phyloP scores from a whole-genome alignment of 2,329 filamentous ascomycete species.

The Boeremia lycopersici region DNA sequence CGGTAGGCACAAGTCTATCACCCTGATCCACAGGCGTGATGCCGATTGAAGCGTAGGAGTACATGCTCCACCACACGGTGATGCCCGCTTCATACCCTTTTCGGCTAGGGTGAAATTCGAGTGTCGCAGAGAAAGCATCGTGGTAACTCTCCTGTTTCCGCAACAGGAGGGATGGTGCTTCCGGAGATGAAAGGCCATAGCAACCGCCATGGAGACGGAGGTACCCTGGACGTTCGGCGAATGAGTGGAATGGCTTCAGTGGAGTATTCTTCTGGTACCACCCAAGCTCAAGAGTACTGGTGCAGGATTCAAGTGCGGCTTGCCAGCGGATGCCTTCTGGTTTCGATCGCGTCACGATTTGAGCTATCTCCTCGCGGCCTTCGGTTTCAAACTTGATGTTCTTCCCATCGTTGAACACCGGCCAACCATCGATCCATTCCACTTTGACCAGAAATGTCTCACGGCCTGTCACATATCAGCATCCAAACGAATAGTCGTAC shows the following conservation, averaged over 20 bases:
- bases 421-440: slow-evolving; percentile 60
- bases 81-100: slow-evolving; percentile 59
- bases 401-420: slow-evolving; percentile 56
- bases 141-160: slow-evolving; percentile 59
- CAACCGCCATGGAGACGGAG: slow-evolving; percentile 60
- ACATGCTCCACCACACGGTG: slow-evolving; percentile 61
- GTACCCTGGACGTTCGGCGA: slow-evolving; percentile 52
- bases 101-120: slow-evolving; percentile 55
- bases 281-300: slow-evolving; percentile 38
- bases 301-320: slow-evolving; percentile 43
- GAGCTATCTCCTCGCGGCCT: slow-evolving; percentile 25
- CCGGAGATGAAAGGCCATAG: slow-evolving; percentile 58
- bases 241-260: slow-evolving; percentile 53
- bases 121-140: slow-evolving; percentile 51
- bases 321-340: slow-evolving; percentile 5
- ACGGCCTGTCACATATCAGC: slow-evolving; percentile 40
- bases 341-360: not conserved
- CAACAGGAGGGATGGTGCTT: slow-evolving; percentile 59
- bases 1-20: not conserved
- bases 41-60: slow-evolving; percentile 53
- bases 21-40: slow-evolving; percentile 25
- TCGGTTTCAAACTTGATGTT: slow-evolving; percentile 49
- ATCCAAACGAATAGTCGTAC: not conserved
- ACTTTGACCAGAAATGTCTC: slow-evolving; percentile 60
- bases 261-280: slow-evolving; percentile 58